Conservation (phyloP, 768 basidiomycete species). For the Guyanaporus albipodus region DNA sequence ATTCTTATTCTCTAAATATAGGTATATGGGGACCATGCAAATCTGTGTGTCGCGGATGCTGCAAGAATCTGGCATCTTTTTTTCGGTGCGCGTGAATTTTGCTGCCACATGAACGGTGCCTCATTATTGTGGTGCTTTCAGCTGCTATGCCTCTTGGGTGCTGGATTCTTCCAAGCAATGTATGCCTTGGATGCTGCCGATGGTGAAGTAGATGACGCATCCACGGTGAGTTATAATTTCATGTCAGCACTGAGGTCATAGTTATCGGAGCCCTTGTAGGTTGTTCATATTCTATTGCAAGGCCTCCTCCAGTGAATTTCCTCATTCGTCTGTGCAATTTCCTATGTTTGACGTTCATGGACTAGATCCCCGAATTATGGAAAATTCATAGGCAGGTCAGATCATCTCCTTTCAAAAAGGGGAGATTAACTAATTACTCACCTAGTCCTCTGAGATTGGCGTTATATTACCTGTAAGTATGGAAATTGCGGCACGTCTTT, state of each 20-base stretch:
- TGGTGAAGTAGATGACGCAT: conserved; percentile 57
- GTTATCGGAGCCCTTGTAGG: conserved; percentile 33
- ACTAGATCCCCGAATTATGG: conserved; percentile 62
- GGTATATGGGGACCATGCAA: conserved; percentile 89
- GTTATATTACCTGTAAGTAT: conserved; percentile 74
- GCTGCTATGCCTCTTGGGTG: conserved; percentile 76
- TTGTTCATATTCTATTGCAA: conserved; percentile 72
- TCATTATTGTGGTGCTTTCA: conserved; percentile 26
- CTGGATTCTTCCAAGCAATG: conserved; percentile 84
- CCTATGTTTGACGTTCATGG: not conserved
- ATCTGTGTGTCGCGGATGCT: conserved; percentile 93
- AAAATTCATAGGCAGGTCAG: conserved; percentile 49
- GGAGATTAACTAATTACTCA: not conserved
- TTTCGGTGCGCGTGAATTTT: conserved; percentile 54
- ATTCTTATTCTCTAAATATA: conserved; percentile 21
- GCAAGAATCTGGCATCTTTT: conserved; percentile 89
- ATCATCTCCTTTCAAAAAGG: not conserved
- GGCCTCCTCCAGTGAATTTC: conserved; percentile 65
- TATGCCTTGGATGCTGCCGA: conserved; percentile 91
- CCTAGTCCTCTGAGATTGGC: conserved; percentile 53
- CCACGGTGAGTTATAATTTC: conserved; percentile 38
- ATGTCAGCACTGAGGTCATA: not conserved
- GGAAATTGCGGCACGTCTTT: not conserved
- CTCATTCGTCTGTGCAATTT: not conserved
- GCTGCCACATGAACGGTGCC: not conserved